Evolutionary conservation across 768 basidiomycete genomes (phyloP).

Genomic region (Cystofilobasidium bisporidii): DNA sequence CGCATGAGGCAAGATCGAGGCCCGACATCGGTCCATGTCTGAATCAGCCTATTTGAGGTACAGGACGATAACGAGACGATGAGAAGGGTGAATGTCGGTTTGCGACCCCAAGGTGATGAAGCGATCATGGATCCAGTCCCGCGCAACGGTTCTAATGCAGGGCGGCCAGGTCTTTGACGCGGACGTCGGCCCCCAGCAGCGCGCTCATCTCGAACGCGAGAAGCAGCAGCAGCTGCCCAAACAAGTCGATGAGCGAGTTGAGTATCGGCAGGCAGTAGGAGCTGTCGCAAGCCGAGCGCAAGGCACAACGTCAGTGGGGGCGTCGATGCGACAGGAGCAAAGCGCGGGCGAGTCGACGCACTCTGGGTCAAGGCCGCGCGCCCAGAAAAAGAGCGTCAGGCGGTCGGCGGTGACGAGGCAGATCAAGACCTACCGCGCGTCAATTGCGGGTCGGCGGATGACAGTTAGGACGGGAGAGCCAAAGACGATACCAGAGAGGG

Average conservation of each 20-base stretch:
- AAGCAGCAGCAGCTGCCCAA: constrained; percentile 72
- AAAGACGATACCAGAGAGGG: no score
- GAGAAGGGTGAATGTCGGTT: no score
- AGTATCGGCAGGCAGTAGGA: constrained; percentile 89
- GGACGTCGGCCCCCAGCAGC: constrained; percentile 23
- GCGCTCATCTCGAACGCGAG: constrained; percentile 35
- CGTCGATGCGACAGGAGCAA: neutral
- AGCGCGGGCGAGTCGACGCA: constrained; percentile 30
- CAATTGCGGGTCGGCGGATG: neutral
- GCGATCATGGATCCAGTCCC: no score
- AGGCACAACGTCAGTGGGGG: neutral
- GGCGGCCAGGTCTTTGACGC: neutral
- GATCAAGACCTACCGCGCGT: constrained; percentile 58
- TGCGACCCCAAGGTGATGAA: no score
- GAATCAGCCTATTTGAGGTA: no score
- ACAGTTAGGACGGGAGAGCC: neutral
- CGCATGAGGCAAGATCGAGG: no score
- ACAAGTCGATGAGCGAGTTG: constrained; percentile 74
- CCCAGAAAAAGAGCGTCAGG: constrained; percentile 71
- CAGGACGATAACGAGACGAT: no score
- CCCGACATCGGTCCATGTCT: no score
- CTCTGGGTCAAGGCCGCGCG: constrained; percentile 69
- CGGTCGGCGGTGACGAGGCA: constrained; percentile 59
- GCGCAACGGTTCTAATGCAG: no score
- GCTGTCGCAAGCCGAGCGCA: constrained; percentile 28